These are phyloP conservation scores for Hyaloscypha variabilis DNA, from an alignment of 495 filamentous ascomycete species.

Conservation along the genomic window DNA sequence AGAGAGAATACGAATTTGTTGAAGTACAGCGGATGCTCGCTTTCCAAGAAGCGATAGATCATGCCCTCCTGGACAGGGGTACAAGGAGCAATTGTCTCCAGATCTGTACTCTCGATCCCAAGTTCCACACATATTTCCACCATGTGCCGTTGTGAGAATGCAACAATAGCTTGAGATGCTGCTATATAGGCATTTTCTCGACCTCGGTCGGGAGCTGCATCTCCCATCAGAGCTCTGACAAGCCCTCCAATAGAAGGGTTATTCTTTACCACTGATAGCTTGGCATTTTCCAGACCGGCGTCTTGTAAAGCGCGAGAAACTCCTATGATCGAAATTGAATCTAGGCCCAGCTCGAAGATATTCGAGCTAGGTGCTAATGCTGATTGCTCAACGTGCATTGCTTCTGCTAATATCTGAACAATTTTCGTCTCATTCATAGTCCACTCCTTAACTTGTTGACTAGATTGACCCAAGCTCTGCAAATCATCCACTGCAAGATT, in stretches of 20 bases:
- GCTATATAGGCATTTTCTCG: constrained; percentile 40
- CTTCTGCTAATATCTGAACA: constrained; percentile 49
- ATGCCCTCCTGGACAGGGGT: constrained; percentile 82
- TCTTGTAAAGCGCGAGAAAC: constrained; percentile 56
- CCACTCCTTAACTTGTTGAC: constrained; percentile 32
- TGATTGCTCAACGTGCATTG: constrained; percentile 43
- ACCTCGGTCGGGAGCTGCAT: constrained; percentile 7
- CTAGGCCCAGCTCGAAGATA: constrained; percentile 80
- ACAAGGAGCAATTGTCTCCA: constrained; percentile 74
- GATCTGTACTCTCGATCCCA: constrained; percentile 41
- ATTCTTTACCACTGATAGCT: constrained; percentile 66
- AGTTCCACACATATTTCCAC: constrained; percentile 50
- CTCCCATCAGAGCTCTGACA: constrained; percentile 42
- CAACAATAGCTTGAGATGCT: constrained; percentile 56
- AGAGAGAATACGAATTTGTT: constrained; percentile 67
- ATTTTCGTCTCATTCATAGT: constrained; percentile 48
- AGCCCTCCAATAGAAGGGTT: constrained; percentile 56
- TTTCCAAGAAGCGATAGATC: constrained; percentile 65
- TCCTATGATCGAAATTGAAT: constrained; percentile 77
- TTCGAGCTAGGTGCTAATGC: constrained; percentile 58
- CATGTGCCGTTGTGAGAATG: constrained; percentile 57
- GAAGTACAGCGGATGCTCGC: constrained; percentile 63
- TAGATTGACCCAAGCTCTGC: constrained; percentile 50
- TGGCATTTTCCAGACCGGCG: constrained; percentile 56
- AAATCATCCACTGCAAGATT: constrained; percentile 55